These are phyloP conservation scores for Backusella sp. DNA, from an alignment of 192 early-diverging fungal species.

Conservation along the genomic window DNA sequence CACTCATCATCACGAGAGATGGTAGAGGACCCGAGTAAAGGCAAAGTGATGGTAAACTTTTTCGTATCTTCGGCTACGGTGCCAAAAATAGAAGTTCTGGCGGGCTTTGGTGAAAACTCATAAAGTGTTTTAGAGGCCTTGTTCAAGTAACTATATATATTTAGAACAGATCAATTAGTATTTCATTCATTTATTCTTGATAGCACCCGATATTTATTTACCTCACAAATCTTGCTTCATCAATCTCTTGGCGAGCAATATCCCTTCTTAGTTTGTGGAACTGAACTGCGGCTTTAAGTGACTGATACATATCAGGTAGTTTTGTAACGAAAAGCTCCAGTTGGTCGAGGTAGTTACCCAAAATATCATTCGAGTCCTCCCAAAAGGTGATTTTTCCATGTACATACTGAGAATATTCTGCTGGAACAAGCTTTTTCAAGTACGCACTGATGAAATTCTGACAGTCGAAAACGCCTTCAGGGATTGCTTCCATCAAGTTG, in stretches of 20 bases:
- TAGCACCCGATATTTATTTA: not conserved
- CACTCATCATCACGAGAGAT: not conserved
- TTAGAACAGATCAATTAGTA: not conserved
- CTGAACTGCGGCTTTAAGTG: not conserved
- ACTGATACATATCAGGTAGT: conserved; percentile 4
- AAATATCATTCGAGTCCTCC: conserved; percentile 1
- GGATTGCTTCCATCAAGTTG: conserved; percentile 6
- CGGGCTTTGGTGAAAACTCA: not conserved
- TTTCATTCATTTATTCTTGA: not conserved
- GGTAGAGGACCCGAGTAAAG: conserved; percentile 2
- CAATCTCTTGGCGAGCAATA: conserved; percentile 8
- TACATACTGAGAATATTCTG: not conserved
- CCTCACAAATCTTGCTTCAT: conserved; percentile 15
- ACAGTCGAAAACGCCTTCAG: not conserved
- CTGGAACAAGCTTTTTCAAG: not conserved
- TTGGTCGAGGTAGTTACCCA: not conserved
- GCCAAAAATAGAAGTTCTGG: not conserved
- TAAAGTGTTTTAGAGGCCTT: not conserved
- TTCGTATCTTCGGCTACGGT: not conserved
- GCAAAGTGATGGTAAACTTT: not conserved
- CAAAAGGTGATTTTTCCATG: not conserved
- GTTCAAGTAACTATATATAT: not conserved
- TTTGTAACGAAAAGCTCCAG: not conserved
- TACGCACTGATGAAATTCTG: conserved; percentile 9
- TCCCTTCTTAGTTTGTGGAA: conserved; percentile 14